phyloP scores from a whole-genome alignment of 495 filamentous ascomycete species.

The Xylaria acuta region DNA sequence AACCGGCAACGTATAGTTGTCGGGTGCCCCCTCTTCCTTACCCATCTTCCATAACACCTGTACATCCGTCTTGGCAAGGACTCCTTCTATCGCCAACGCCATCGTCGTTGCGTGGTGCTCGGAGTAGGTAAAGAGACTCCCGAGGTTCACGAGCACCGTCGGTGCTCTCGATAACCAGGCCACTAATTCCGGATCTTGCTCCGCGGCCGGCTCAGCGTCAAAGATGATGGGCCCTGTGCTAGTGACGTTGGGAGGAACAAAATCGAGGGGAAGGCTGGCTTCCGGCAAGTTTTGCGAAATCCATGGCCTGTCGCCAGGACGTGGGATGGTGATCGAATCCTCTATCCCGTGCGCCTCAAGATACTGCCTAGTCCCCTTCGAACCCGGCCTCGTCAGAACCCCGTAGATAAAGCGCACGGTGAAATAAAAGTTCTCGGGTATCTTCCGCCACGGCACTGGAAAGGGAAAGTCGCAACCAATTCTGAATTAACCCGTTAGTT shows the following conservation, averaged over 20 bases:
- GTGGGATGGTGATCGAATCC: background rate
- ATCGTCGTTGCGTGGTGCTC: conserved; percentile 44
- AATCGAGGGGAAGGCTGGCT: conserved; percentile 47
- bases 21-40: conserved; percentile 10
- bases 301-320: conserved; percentile 12
- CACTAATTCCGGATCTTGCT: conserved; percentile 50
- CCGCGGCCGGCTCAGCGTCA: conserved; percentile 39
- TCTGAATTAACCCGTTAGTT: conserved; percentile 19
- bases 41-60: conserved; percentile 59
- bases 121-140: conserved; percentile 44
- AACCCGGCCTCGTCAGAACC: conserved; percentile 10
- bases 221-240: conserved; percentile 52
- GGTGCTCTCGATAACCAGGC: conserved; percentile 51
- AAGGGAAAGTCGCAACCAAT: conserved; percentile 24
- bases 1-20: conserved; percentile 34
- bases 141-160: conserved; percentile 58
- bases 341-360: conserved; percentile 23
- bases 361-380: background rate
- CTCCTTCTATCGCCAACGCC: conserved; percentile 44
- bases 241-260: conserved; percentile 51
- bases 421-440: conserved; percentile 52
- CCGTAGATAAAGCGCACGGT: conserved; percentile 27
- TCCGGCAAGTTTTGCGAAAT: conserved; percentile 36
- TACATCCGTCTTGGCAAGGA: conserved; percentile 44
- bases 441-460: conserved; percentile 37